Percentiles rank a stretch among this genome's conserved stretches.
phyloP scores from a whole-genome alignment of 306 rosid species.

The Lathyrus tuberosus region DNA sequence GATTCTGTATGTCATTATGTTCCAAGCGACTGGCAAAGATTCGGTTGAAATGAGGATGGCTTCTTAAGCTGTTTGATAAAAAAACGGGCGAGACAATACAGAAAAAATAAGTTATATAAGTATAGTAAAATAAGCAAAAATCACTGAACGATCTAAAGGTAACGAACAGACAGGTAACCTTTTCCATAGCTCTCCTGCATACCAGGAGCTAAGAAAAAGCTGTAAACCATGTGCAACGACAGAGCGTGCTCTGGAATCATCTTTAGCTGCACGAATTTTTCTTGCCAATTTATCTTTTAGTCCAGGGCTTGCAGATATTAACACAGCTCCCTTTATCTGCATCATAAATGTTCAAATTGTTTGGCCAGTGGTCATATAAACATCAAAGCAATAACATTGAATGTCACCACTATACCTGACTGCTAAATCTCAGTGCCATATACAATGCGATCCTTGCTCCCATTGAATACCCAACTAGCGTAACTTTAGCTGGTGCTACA shows the following conservation, averaged over 20 bases:
- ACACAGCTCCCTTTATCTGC: constrained; percentile 76
- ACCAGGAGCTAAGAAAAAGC: constrained; percentile 76
- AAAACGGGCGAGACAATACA: constrained; percentile 1
- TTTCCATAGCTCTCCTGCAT: constrained; percentile 77
- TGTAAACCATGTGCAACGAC: constrained; percentile 68
- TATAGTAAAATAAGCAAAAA: constrained; percentile 33
- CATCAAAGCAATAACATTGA: constrained; percentile 32
- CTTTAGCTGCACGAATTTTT: constrained; percentile 75
- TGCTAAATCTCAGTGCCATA: constrained; percentile 73
- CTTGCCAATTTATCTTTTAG: constrained; percentile 67
- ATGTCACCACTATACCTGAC: constrained; percentile 54
- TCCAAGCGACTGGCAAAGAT: constrained; percentile 61
- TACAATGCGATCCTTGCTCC: constrained; percentile 87
- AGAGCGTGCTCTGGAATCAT: constrained; percentile 72
- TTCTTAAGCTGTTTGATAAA: constrained; percentile 67
- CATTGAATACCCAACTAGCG: constrained; percentile 88
- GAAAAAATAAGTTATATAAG: not conserved
- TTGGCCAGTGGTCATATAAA: constrained; percentile 12
- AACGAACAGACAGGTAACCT: constrained; percentile 53
- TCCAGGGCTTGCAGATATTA: constrained; percentile 94
- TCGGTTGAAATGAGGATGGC: constrained; percentile 73
- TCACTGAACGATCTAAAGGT: constrained; percentile 30
- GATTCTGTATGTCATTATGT: constrained; percentile 61
- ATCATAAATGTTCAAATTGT: constrained; percentile 41
- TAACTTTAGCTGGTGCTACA: constrained; percentile 66